Base-by-base conservation (phyloP, 495 filamentous ascomycete genomes). In the Platismatia glauca region DNA sequence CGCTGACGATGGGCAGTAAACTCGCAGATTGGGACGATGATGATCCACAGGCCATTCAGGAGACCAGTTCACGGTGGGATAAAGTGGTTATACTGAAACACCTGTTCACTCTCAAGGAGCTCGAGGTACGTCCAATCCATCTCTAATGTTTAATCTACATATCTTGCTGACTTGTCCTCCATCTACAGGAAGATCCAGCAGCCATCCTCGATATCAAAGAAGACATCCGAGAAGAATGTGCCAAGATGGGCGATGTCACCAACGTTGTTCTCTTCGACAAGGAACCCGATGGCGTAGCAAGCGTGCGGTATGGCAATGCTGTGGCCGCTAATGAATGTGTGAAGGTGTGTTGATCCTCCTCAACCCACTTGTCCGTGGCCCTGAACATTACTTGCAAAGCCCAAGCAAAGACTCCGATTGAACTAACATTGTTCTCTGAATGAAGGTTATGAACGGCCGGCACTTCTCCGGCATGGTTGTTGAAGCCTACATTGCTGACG, bases 1-100 rank as follows among this genome's bases (percentile, higher is more conserved):
- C 13, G 52, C 64, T 63, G 52, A 63, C n/a, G 13, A 38, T 37
- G 31, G 56, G 59, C 65, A 91, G 88, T 68, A 91, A 92, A 77
- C 84, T 96, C 20, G 89, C 89, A 27, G 92, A 97, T 74, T 97
- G 93, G 93, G 84, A 87, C 72, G 92, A 96, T 66, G 89, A 92
- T 64, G 91, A 96, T 63, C 85, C 86, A n/a, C 74, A 77, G 18
- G 69, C 72, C 1, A 63, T 82, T 5, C 75, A 79, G 18, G 81
- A 85, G 5, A 83, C 82, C 9, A 82, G 68, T 59, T 82, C 81
- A 53, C 81, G 82, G 65, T 86, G 81, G 67, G 89, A 90, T 65
- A 91, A 91, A 68, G 76, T 89, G 4, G 91, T 97, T 22, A 86
- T 97, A 59, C 74, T 99, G 61, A 89, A 91, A 69, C 88, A 95